Evolutionary conservation across 2,329 filamentous ascomycete species (phyloP), one percentile per base, ranked within the genome.

Genomic region (Ophiostoma australiae): DNA sequence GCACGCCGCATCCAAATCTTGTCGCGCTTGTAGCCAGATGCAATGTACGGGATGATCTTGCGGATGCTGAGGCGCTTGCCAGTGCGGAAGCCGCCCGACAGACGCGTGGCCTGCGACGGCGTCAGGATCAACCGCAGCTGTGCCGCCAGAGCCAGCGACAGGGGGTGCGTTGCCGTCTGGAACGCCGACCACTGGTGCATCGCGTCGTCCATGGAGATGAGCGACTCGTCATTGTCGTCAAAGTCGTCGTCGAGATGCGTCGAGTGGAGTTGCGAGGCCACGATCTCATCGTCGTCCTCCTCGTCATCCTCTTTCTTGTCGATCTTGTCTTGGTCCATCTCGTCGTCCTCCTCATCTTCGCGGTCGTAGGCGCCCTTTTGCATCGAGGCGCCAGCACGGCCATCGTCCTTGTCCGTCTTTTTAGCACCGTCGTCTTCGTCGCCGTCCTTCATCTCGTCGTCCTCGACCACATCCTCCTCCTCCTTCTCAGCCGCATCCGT

Each of bases 1-100:
- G 89, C 90, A 71, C 96, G 89, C 17, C 96, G 91, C 90, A 99
- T 97, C 95, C 95, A 99, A 81, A 99, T 99, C 85, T 99, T 99
- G 86, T 99, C 95, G 73, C 95, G 92, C 84, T 97, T 98, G 86
- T 97, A 99, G 78, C 91, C 90, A 0, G 94, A 98, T 1, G 96
- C 95, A 76, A 99, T 98, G 82, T 99, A 99, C 0, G 96, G 95
- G 77, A 99, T 99, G 81, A 99, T 99, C 76, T 94, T 93, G 81
- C 98, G 98, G 84, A 99, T 97, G 81, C 98, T 99, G 76, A 99
- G 92, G 0, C 95, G 91, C 80, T 99, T 99, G 74, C 95, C 95
- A 0, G 95, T 99, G 75, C 95, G 92, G 86, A 97, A 98, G 75
- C 97, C 93, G 63, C 95, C 95, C 1, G 94, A 94, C 73, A 99